These are phyloP conservation scores for Blastomyces gilchristii DNA, from an alignment of 2,329 filamentous ascomycete species.

Conservation along the genomic window DNA sequence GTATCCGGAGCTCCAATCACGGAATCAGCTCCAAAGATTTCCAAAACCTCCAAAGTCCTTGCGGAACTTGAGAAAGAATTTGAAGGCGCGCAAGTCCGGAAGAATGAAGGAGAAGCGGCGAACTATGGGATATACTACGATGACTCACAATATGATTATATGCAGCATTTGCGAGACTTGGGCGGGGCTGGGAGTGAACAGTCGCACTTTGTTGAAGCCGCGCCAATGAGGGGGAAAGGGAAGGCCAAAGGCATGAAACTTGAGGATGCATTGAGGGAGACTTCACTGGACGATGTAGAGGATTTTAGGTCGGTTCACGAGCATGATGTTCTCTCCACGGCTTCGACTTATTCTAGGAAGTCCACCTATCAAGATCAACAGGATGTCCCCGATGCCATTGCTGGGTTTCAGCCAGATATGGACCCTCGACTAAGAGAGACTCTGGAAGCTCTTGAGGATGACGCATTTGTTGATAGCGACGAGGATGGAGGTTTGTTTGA, in stretches of 20 bases:
- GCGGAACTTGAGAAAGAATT: conserved; percentile 68
- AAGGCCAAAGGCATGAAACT: conserved; percentile 68
- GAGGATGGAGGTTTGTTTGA: conserved; percentile 75
- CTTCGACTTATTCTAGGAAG: conserved; percentile 67
- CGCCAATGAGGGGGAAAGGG: conserved; percentile 46
- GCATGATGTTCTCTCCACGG: conserved; percentile 26
- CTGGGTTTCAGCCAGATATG: conserved; percentile 96
- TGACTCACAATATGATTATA: conserved; percentile 95
- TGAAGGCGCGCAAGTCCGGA: conserved; percentile 56
- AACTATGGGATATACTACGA: conserved; percentile 91
- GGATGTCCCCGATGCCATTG: conserved; percentile 79
- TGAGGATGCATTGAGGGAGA: conserved; percentile 66
- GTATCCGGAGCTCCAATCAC: conserved; percentile 32
- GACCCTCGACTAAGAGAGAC: conserved; percentile 85
- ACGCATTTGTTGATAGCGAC: conserved; percentile 79
- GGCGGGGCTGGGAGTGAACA: conserved; percentile 53
- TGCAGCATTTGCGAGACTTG: conserved; percentile 96
- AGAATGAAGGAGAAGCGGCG: conserved; percentile 93
- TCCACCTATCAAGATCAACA: conserved; percentile 87
- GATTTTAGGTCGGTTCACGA: conserved; percentile 14
- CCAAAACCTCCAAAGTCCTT: conserved; percentile 54
- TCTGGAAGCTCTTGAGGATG: conserved; percentile 86
- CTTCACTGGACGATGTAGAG: conserved; percentile 39
- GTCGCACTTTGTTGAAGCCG: conserved; percentile 68
- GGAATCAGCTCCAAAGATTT: conserved; percentile 21